Base-by-base conservation (phyloP, 306 rosid species). In the Rosa multiflora region DNA sequence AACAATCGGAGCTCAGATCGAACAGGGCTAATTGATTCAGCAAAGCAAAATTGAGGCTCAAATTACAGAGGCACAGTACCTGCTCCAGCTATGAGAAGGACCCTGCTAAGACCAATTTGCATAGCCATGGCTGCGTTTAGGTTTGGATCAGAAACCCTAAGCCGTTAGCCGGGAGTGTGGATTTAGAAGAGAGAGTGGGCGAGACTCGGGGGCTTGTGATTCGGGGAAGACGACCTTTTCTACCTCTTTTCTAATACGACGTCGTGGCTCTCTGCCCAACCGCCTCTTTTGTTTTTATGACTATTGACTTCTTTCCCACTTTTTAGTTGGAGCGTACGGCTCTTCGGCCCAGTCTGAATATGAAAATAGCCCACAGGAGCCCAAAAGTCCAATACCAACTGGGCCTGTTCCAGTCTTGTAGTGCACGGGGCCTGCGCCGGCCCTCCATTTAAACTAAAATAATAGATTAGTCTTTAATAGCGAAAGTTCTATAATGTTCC, bases 81-180 rank as follows among this genome's bases (percentile, higher is more conserved):
- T 55, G 93, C 93, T 79, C 94, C 98, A 20, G 91, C 93, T 35
- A 93, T 67, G 81, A 91, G 55, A 93, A 87, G 18, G 91, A 3
- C 23, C 90, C 97, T 37, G 88, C 21, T 76, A 26, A 67, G 72
- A 67, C 98, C 93, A 32, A 88, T 66, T 74, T 93, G 98, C 89
- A 89, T 70, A 61, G 94, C 97, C 98, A 93, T 91, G 81, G 90
- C 89, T 42, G 40, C 23, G 81, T 48, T 75, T 48, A 53, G 74
- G 6, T 64, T 61, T 39, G 56, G 80, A 75, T 68, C 83, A 44
- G 77, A 82, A 80, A 74, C 79, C 68, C 67, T 35, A 47, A 35
- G 18, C 67, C 4, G 64, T 35, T 5, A 3, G 15, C 49, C 21
- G 29, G 17, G 61, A 40, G 44, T 44, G 53, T 7, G 68, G 35